Conservation (phyloP, 495 filamentous ascomycete species). For the Penicillium chermesinum region DNA sequence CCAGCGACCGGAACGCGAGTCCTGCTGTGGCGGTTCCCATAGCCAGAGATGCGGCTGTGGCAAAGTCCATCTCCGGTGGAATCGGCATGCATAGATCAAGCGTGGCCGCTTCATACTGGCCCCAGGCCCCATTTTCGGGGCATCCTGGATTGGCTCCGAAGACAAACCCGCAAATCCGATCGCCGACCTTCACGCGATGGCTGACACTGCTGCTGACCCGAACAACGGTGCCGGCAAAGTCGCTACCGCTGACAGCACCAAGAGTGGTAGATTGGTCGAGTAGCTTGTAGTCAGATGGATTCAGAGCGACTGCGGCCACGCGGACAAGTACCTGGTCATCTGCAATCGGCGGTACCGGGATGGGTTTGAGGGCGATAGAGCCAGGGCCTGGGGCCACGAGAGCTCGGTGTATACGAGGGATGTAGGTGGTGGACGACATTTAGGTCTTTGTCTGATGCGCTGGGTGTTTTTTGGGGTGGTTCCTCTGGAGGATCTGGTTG, state of each 20-base stretch:
- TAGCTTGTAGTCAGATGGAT: slow-evolving; percentile 58
- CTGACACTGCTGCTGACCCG: slow-evolving; percentile 47
- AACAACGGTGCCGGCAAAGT: slow-evolving; percentile 53
- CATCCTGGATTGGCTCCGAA: slow-evolving; percentile 47
- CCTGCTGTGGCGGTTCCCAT: slow-evolving; percentile 47
- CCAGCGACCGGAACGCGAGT: slow-evolving; percentile 32
- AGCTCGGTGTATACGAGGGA: too few species aligned
- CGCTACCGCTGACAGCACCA: slow-evolving; percentile 47
- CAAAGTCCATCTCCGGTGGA: slow-evolving; percentile 50
- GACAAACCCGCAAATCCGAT: slow-evolving; percentile 48
- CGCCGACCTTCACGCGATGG: slow-evolving; percentile 40
- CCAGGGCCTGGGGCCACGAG: too few species aligned
- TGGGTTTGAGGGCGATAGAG: too few species aligned
- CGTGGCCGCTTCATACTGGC: slow-evolving; percentile 47
- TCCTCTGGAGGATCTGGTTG: too few species aligned
- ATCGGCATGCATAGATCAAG: slow-evolving; percentile 48
- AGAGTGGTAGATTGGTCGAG: slow-evolving; percentile 29
- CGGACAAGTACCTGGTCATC: slow-evolving; percentile 50
- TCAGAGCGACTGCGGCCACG: slow-evolving; percentile 46
- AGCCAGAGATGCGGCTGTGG: slow-evolving; percentile 52
- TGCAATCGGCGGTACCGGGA: slow-evolving; percentile 33
- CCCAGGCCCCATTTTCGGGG: slow-evolving; percentile 51
- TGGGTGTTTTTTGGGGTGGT: too few species aligned
- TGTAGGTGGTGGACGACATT: too few species aligned
- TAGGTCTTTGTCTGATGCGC: too few species aligned